A percentile compares a stretch with the other conserved stretches of the same genome.
Evolutionary conservation across 805 yeast species (phyloP).

Genomic region (Millerozyma miso): DNA sequence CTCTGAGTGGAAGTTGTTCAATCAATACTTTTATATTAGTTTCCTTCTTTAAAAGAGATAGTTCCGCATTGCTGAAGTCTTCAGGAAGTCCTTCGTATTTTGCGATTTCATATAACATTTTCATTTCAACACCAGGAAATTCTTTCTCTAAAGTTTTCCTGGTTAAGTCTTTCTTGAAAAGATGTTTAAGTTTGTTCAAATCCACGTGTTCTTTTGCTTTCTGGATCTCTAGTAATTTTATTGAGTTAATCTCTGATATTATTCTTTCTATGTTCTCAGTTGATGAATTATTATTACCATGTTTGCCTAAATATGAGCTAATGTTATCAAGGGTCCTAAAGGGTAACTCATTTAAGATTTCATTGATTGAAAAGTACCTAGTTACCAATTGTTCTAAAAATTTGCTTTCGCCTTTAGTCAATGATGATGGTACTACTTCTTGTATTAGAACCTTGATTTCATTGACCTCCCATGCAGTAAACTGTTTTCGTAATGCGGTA

Average conservation of each 20-base stretch:
- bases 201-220: slow-evolving; percentile 4
- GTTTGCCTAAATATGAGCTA: neutral
- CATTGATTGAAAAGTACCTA: neutral
- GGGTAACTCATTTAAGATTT: slow-evolving; percentile 6
- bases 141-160: slow-evolving; percentile 8
- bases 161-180: slow-evolving; percentile 17
- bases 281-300: neutral
- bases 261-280: neutral
- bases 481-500: slow-evolving; percentile 9
- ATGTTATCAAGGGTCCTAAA: slow-evolving; percentile 8
- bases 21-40: slow-evolving; percentile 7
- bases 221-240: slow-evolving; percentile 1
- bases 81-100: slow-evolving; percentile 5
- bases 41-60: slow-evolving; percentile 13
- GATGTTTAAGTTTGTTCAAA: slow-evolving; percentile 6
- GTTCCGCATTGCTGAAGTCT: slow-evolving; percentile 24
- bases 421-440: slow-evolving; percentile 1
- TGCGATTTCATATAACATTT: slow-evolving; percentile 1
- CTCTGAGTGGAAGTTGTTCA: slow-evolving; percentile 22
- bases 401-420: slow-evolving; percentile 4
- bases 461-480: slow-evolving; percentile 10
- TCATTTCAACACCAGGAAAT: slow-evolving; percentile 10
- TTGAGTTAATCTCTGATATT: slow-evolving; percentile 1
- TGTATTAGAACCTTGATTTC: slow-evolving; percentile 6
- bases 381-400: slow-evolving; percentile 1